phyloP scores from a whole-genome alignment of 345 rosid species.

The Eucalyptus lansdowneana region DNA sequence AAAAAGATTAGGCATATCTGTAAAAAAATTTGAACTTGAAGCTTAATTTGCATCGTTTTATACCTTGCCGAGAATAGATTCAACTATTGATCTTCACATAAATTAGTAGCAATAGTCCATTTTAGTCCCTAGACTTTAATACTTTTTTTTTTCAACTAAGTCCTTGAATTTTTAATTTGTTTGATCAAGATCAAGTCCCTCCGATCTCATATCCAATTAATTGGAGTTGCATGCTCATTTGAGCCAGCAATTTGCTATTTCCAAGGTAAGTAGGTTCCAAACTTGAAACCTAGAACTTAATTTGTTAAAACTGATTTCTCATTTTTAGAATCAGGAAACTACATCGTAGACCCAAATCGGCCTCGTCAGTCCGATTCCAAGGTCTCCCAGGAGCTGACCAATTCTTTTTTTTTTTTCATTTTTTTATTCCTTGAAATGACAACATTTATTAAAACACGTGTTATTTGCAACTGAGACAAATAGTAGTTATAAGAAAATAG shows the following conservation, averaged over 20 bases:
- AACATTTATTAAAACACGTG: neutral
- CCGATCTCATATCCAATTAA: neutral
- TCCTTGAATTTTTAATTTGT: neutral
- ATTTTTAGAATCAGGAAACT: too few species aligned
- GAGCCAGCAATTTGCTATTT: neutral
- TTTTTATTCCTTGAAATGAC: too few species aligned
- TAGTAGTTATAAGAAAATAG: neutral
- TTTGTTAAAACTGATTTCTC: neutral
- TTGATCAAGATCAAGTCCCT: neutral
- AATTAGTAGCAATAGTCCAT: neutral
- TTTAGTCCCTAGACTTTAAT: neutral
- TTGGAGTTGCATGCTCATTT: neutral
- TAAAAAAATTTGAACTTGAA: too few species aligned
- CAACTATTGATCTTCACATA: neutral
- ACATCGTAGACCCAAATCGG: neutral
- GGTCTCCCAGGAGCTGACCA: neutral
- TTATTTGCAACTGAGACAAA: neutral
- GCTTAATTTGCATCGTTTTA: neutral
- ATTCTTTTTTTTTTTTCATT: fast-evolving
- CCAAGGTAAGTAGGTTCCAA: neutral
- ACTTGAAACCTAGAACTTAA: neutral
- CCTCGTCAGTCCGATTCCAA: fast-evolving
- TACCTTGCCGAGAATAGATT: neutral
- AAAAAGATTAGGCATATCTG: neutral
- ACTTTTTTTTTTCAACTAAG: neutral